Conservation (phyloP, 257 asterid genomes). For the Solanum virginianum region DNA sequence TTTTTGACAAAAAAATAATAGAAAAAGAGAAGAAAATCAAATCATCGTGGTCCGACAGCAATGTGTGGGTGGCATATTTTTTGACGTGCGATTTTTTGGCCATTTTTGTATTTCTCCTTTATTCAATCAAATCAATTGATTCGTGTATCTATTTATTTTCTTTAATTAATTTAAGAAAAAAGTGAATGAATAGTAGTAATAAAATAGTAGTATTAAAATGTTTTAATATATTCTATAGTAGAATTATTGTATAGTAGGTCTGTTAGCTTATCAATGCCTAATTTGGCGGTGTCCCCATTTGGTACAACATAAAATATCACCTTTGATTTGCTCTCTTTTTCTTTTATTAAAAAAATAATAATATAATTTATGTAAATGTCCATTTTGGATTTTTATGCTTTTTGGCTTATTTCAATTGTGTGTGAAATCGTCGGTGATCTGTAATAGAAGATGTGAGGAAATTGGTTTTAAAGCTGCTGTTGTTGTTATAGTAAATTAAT, state of each 20-base stretch:
- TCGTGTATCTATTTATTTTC: background rate
- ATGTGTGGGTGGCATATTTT: constrained; percentile 22
- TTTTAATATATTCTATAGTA: background rate
- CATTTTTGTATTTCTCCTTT: background rate
- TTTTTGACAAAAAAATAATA: no score
- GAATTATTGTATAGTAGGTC: background rate
- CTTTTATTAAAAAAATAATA: background rate
- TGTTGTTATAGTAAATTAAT: background rate
- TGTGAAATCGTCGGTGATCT: background rate
- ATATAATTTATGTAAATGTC: background rate
- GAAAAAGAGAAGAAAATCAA: background rate
- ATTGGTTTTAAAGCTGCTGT: background rate
- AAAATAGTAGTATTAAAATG: background rate
- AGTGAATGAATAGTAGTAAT: background rate
- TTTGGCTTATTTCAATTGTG: background rate
- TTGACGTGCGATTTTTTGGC: constrained; percentile 3
- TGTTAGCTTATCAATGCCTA: constrained; percentile 19
- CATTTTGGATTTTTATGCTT: background rate
- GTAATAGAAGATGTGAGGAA: background rate
- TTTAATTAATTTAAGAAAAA: background rate
- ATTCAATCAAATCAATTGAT: background rate
- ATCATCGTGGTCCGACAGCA: constrained; percentile 17
- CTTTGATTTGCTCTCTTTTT: background rate
- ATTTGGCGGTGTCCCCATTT: constrained; percentile 34
- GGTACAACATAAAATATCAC: constrained; percentile 18